phyloP scores from a whole-genome alignment of 768 basidiomycete species.

The Austroboletus eburneus region DNA sequence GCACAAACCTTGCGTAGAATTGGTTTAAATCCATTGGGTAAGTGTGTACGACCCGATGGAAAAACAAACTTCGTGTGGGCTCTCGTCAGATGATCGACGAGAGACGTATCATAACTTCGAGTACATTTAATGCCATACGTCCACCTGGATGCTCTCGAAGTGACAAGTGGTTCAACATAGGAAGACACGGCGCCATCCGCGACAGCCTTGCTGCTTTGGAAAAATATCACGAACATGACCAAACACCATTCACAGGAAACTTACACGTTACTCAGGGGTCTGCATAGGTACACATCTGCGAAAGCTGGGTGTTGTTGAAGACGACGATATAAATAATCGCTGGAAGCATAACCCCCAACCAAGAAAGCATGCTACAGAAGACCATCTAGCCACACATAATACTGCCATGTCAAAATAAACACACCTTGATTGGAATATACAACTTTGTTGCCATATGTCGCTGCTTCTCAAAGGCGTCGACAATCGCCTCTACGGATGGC shows the following conservation, averaged over 20 bases:
- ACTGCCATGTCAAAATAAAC: too few species aligned
- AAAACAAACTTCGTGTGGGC: slow-evolving; percentile 12
- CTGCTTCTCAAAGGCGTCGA: slow-evolving; percentile 32
- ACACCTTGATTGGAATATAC: slow-evolving; percentile 26
- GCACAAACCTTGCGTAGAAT: slow-evolving; percentile 33
- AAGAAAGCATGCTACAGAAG: slow-evolving; percentile 37
- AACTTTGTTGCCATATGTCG: slow-evolving; percentile 12
- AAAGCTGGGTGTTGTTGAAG: slow-evolving; percentile 36
- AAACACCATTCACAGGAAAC: slow-evolving; percentile 7
- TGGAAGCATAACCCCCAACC: slow-evolving; percentile 50
- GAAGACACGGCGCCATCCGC: slow-evolving; percentile 44
- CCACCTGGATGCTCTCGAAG: slow-evolving; percentile 38
- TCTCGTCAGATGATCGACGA: slow-evolving; percentile 37
- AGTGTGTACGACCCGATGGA: slow-evolving; percentile 24
- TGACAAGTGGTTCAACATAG: slow-evolving; percentile 44
- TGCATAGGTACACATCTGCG: slow-evolving; percentile 37
- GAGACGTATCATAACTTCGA: slow-evolving; percentile 22
- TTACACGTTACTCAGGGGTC: slow-evolving; percentile 50
- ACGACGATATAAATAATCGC: slow-evolving; percentile 40
- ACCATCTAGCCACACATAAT: not conserved
- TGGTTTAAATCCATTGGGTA: slow-evolving; percentile 34
- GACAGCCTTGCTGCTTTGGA: slow-evolving; percentile 41
- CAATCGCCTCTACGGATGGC: slow-evolving; percentile 36
- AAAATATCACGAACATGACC: not conserved
- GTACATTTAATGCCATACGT: slow-evolving; percentile 36